phyloP scores from a whole-genome alignment of 768 basidiomycete species.

The Tephrocybe rancida region DNA sequence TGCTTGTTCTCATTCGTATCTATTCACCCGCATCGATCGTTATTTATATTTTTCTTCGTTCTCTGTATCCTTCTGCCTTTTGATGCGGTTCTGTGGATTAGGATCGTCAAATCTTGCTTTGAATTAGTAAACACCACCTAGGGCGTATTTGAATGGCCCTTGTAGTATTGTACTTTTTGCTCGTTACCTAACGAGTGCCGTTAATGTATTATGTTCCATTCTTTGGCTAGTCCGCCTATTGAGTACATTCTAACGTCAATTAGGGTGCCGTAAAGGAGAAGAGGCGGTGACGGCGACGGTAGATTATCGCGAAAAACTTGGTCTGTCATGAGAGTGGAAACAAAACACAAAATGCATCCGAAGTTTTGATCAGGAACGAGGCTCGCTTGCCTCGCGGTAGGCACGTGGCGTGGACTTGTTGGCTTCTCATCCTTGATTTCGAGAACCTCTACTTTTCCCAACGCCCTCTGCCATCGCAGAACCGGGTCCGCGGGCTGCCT shows the following conservation, averaged over 20 bases:
- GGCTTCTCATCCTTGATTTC: slow-evolving; percentile 10
- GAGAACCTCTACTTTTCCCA: slow-evolving; percentile 11
- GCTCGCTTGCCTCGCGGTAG: slow-evolving; percentile 11
- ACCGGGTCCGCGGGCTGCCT: slow-evolving; percentile 13
- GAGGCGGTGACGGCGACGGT: no score
- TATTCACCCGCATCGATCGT: neutral
- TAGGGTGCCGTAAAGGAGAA: no score
- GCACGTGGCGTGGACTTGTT: slow-evolving; percentile 18
- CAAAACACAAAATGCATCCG: no score
- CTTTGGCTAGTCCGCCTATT: no score
- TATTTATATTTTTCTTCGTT: slow-evolving; percentile 6
- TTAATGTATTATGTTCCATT: neutral
- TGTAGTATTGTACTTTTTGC: neutral
- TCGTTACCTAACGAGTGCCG: neutral
- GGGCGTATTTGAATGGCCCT: neutral
- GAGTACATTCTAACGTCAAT: no score
- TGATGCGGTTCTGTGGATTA: neutral
- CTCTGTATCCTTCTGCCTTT: neutral
- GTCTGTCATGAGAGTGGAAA: no score
- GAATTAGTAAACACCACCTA: neutral
- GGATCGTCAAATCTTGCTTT: neutral
- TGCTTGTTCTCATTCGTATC: neutral
- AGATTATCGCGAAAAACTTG: no score
- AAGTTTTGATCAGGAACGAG: slow-evolving; percentile 8
- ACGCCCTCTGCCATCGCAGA: slow-evolving; percentile 12